Evolutionary conservation across 345 rosid species (phyloP), one percentile per base, ranked within the genome.

Genomic region (Aquilaria malaccensis): DNA sequence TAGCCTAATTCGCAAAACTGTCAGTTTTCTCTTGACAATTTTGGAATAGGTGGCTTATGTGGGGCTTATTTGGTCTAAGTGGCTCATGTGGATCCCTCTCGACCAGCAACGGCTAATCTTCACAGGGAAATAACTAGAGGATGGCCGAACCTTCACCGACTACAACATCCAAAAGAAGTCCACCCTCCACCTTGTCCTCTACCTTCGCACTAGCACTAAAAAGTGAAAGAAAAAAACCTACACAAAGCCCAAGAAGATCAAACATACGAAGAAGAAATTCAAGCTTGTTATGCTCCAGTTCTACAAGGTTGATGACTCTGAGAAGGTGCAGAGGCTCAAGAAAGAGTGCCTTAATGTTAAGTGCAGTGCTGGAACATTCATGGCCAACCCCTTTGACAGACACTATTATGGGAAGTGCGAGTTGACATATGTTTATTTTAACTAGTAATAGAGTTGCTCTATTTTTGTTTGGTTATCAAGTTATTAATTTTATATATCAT

Each of bases 161-260:
- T 53, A 53, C 56, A 53, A 53, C 56, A 53, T 53, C 56, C 56
- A 53, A 33, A 53, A 53, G 56, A 30, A 53, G 11, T 53, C 56
- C 6, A 53, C 56, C 10, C 56, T 53, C 7, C 56, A 53, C 30
- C 56, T 53, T 4, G 56, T 53, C 9, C 56, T 53, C 31, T 3
- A 33, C 10, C 15, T 53, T 11, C 7, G 56, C 6, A 33, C 32
- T 14, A 30, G 56, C 32, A 33, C 56, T 3, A 53, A 53, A 33
- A 53, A 53, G 33, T 7, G 56, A 6, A 53, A 53, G 56, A 53
- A 53, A 30, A 53, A 53, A 33, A 53, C 56, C 56, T 53, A 53
- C 56, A 53, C 56, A 31, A 53, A 53, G 56, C 56, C 56, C 0
- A 22, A 53, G 56, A 53, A 53, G 32, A 53, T 53, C 32, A 53